Conservation (phyloP, 208 protist genomes). For the Herpetomonas samuelpessoai region DNA sequence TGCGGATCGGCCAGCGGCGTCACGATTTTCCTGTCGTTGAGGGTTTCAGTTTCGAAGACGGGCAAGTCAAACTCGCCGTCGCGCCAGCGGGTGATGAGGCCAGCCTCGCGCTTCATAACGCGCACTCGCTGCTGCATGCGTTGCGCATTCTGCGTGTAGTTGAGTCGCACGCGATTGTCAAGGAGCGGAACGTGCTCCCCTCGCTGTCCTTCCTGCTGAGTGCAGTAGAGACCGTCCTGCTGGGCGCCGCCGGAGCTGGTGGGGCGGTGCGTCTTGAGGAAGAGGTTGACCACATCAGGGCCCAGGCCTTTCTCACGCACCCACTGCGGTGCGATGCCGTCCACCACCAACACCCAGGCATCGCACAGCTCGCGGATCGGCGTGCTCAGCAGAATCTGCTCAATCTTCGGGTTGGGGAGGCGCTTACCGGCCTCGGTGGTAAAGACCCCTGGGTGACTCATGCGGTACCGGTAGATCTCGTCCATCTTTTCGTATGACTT, state of each 20-base stretch:
- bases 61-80: slow-evolving; percentile 56
- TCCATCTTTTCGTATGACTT: slow-evolving; percentile 32
- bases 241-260: slow-evolving; percentile 4
- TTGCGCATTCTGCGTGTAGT: slow-evolving; percentile 38
- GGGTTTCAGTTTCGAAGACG: slow-evolving; percentile 35
- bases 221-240: too few relatives aligned
- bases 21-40: neutral
- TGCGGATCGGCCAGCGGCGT: slow-evolving; percentile 22
- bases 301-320: slow-evolving; percentile 25
- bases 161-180: slow-evolving; percentile 43
- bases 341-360: slow-evolving; percentile 45
- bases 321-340: slow-evolving; percentile 41
- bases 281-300: slow-evolving; percentile 26
- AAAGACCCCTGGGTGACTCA: slow-evolving; percentile 14
- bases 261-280: slow-evolving; percentile 39
- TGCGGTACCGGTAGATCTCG: slow-evolving; percentile 18
- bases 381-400: slow-evolving; percentile 15
- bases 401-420: slow-evolving; percentile 15
- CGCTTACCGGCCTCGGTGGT: slow-evolving; percentile 8
- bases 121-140: slow-evolving; percentile 52
- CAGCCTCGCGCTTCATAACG: slow-evolving; percentile 39
- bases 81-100: slow-evolving; percentile 52
- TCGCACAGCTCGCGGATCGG: slow-evolving; percentile 27
- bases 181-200: slow-evolving; percentile 21
- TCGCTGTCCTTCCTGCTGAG: neutral